Evolutionary conservation across 805 yeast species (phyloP).

Genomic region (Metschnikowia gruessii): DNA sequence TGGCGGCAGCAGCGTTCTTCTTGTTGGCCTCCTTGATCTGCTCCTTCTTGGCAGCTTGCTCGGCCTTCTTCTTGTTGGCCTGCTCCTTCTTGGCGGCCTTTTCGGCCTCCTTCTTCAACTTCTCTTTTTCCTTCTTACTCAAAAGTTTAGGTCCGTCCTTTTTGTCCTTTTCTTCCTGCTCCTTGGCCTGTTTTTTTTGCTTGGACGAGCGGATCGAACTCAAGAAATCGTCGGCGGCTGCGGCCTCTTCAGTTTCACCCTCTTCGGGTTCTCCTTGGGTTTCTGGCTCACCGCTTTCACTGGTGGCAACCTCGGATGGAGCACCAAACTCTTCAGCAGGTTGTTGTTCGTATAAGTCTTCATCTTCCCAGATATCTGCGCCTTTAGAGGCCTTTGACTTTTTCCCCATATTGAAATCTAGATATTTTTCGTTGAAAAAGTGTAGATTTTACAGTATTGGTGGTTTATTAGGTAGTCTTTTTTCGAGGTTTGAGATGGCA

Average conservation of each 20-base stretch:
- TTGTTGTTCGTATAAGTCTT: conserved; percentile 47
- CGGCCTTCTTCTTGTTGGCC: conserved; percentile 80
- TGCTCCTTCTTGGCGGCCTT: conserved; percentile 88
- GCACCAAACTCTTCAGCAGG: conserved; percentile 35
- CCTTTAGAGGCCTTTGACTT: conserved; percentile 63
- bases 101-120: conserved; percentile 89
- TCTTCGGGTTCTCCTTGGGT: conserved; percentile 1
- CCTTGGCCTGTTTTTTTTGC: conserved; percentile 69
- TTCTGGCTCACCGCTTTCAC: conserved; percentile 7
- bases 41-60: conserved; percentile 57
- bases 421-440: background rate
- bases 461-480: background rate
- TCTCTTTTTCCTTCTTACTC: conserved; percentile 91
- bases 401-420: conserved; percentile 36
- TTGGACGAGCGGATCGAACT: conserved; percentile 78
- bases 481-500: conserved; percentile 1
- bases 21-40: conserved; percentile 50
- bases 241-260: conserved; percentile 14
- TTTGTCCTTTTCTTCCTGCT: conserved; percentile 51
- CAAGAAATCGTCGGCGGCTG: conserved; percentile 56
- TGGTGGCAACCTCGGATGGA: conserved; percentile 17
- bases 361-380: conserved; percentile 80
- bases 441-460: too few relatives aligned
- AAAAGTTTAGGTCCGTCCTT: conserved; percentile 69
- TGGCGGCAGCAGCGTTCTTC: conserved; percentile 41